Evolutionary conservation across 176 grass and related monocot genomes (phyloP).

Genomic region (Oryza meridionalis): DNA sequence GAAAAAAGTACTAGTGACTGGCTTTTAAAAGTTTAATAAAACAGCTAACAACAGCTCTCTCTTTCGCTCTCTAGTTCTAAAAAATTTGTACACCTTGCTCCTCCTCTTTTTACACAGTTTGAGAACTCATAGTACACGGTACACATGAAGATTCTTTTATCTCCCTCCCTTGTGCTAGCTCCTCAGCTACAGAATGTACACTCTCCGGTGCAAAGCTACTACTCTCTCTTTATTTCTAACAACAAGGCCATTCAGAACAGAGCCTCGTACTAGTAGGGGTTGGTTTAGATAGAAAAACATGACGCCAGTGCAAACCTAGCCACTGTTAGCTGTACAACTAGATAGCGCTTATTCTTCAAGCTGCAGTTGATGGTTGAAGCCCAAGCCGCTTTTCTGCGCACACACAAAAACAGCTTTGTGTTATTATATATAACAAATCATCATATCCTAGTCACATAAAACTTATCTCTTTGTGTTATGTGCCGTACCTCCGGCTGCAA

Average conservation of each 20-base stretch:
- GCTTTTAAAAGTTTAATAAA: background rate
- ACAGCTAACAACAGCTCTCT: slow-evolving; percentile 30
- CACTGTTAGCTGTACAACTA: slow-evolving; percentile 52
- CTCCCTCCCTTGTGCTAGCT: background rate
- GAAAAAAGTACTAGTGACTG: background rate
- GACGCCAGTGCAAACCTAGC: slow-evolving; percentile 29
- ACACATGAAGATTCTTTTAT: background rate
- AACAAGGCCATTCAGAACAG: slow-evolving; percentile 3
- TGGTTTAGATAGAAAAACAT: slow-evolving; percentile 38
- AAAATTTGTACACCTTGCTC: slow-evolving; percentile 37
- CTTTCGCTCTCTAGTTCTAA: slow-evolving; percentile 15
- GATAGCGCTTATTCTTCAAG: slow-evolving; percentile 1
- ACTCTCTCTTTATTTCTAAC: slow-evolving; percentile 25
- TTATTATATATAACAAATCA: background rate
- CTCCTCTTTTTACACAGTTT: slow-evolving; percentile 35
- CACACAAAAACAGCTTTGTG: background rate
- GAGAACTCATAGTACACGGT: slow-evolving; percentile 3
- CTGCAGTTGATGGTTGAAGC: slow-evolving; percentile 14
- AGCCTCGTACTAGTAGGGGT: slow-evolving; percentile 6
- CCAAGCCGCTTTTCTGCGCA: slow-evolving; percentile 49
- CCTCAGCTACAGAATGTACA: slow-evolving; percentile 58
- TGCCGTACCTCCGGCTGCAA: slow-evolving; percentile 51
- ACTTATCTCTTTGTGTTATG: background rate
- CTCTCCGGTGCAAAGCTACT: slow-evolving; percentile 32
- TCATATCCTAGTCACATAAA: background rate